Evolutionary conservation across 441 rosid species (phyloP).

Genomic region (Dalechampia spathulata): DNA sequence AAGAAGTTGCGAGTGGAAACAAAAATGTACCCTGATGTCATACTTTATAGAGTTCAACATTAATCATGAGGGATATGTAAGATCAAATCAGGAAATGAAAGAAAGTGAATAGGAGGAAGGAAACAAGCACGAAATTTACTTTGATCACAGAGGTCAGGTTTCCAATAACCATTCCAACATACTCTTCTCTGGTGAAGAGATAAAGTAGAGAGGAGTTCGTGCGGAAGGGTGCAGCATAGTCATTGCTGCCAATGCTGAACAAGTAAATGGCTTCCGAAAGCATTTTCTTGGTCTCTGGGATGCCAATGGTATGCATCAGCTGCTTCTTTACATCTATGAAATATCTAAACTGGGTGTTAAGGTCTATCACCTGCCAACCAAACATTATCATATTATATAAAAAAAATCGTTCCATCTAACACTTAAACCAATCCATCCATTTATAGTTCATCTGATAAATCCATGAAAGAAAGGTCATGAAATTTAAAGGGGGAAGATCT

Average conservation of each 20-base stretch:
- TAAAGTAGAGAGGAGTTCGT: background rate
- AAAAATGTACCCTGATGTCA: no score
- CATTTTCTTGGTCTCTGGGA: conserved; percentile 1
- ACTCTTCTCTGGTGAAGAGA: background rate
- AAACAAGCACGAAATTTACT: conserved; percentile 17
- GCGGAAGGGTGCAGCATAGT: background rate
- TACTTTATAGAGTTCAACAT: no score
- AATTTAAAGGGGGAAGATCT: background rate
- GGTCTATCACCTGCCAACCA: conserved; percentile 11
- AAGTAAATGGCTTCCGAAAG: conserved; percentile 18
- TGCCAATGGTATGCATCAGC: conserved; percentile 15
- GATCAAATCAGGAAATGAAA: background rate
- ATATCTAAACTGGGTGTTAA: conserved; percentile 16
- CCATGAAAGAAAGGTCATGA: no score
- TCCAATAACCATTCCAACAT: conserved; percentile 32
- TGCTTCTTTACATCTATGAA: conserved; percentile 17
- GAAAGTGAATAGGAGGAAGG: background rate
- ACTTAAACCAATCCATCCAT: no score
- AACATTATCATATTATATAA: no score
- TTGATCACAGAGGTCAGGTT: conserved; percentile 27
- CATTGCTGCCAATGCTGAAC: conserved; percentile 24
- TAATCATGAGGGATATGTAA: background rate
- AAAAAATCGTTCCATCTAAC: no score
- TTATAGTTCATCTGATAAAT: no score
- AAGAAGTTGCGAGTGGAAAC: no score